Conservation (phyloP, 2,329 filamentous ascomycete species). For the Fusarium oxysporum region DNA sequence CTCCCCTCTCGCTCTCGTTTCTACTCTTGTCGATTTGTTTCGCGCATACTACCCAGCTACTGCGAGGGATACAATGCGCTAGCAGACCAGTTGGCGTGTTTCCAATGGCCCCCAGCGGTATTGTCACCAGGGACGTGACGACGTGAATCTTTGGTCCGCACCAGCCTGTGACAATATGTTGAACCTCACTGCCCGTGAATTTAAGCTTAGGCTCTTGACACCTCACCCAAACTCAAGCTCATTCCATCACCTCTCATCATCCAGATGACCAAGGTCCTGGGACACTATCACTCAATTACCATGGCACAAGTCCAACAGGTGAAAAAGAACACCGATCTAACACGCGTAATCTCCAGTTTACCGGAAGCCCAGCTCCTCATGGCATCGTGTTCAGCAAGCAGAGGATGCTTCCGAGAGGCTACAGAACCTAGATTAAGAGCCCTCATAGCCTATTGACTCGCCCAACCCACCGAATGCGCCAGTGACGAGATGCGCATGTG, state of each 20-base stretch:
- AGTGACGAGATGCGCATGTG: constrained; percentile 47
- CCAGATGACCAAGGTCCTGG: constrained; percentile 21
- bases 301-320: constrained; percentile 27
- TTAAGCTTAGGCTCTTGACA: constrained; percentile 23
- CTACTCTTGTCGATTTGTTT: constrained; percentile 22
- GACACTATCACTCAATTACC: constrained; percentile 18
- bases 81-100: constrained; percentile 25
- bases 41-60: constrained; percentile 41
- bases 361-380: constrained; percentile 13
- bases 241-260: constrained; percentile 22
- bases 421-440: not conserved
- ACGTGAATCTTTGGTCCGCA: not conserved
- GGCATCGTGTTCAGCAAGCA: constrained; percentile 23
- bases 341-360: constrained; percentile 22
- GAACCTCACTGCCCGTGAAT: not conserved
- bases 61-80: constrained; percentile 45
- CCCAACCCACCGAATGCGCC: constrained; percentile 40
- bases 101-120: constrained; percentile 9
- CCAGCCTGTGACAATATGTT: constrained; percentile 6
- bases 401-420: constrained; percentile 17
- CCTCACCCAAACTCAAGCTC: constrained; percentile 8
- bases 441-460: constrained; percentile 28
- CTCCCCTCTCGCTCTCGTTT: constrained; percentile 19
- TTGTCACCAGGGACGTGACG: constrained; percentile 5
- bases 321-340: constrained; percentile 22